Conservation (phyloP, 2,329 filamentous ascomycete genomes). For the Xylariaceae sp. region DNA sequence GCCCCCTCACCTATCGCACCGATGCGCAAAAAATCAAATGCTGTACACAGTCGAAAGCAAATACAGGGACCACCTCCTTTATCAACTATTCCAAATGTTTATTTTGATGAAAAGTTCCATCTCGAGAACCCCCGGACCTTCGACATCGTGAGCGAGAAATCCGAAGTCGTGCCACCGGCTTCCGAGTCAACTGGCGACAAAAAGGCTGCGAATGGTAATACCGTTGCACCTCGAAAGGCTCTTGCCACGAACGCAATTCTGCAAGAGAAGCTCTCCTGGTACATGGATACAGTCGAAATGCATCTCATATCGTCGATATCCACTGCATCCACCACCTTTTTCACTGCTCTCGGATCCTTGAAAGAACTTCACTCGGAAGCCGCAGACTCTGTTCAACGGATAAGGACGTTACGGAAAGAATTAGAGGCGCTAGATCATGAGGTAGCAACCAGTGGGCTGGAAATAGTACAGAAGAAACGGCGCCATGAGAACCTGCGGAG, state of each 20-base stretch:
- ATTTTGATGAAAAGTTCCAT: conserved; percentile 92
- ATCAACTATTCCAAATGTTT: conserved; percentile 86
- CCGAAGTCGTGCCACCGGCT: conserved; percentile 79
- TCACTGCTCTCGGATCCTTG: conserved; percentile 84
- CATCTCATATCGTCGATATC: conserved; percentile 96
- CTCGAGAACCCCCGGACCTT: conserved; percentile 95
- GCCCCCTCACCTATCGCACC: conserved; percentile 33
- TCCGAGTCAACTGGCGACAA: conserved; percentile 51
- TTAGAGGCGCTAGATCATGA: conserved; percentile 77
- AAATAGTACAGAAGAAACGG: conserved; percentile 77
- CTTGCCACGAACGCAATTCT: conserved; percentile 94
- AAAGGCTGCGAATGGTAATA: conserved; percentile 50
- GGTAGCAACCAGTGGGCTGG: conserved; percentile 77
- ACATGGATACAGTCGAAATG: conserved; percentile 98
- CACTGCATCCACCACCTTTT: conserved; percentile 91
- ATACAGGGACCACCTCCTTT: conserved; percentile 74
- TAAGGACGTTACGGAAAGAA: conserved; percentile 74
- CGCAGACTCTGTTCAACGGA: conserved; percentile 81
- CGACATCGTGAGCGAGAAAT: conserved; percentile 91
- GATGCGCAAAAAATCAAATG: conserved; percentile 38
- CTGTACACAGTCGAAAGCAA: conserved; percentile 51
- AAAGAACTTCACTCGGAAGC: conserved; percentile 89
- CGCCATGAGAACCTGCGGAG: conserved; percentile 79
- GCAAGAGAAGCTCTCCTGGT: conserved; percentile 98
- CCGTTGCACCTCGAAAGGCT: conserved; percentile 67